Evolutionary conservation across 2,329 filamentous ascomycete species (phyloP).

Genomic region (Sodiomyces alkalinus): DNA sequence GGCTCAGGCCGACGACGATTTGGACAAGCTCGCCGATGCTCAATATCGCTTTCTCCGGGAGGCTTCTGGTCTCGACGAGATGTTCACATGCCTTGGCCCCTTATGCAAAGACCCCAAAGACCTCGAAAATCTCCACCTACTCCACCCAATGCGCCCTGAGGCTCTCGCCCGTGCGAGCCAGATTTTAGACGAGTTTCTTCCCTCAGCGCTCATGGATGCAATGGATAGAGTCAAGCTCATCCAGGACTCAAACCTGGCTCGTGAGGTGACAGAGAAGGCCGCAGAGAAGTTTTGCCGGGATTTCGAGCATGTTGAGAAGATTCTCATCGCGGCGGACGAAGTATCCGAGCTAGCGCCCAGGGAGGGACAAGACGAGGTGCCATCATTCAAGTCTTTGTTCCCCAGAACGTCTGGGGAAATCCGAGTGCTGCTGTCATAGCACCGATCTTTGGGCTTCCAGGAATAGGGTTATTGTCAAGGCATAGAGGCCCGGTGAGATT

Average conservation of each 20-base stretch:
- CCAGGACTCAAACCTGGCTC: constrained; percentile 55
- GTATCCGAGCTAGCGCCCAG: constrained; percentile 12
- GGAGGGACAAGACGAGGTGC: constrained; percentile 11
- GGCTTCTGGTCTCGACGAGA: constrained; percentile 54
- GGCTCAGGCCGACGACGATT: constrained; percentile 36
- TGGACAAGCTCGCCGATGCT: constrained; percentile 43
- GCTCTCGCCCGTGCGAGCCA: constrained; percentile 55
- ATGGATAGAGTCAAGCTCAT: constrained; percentile 65
- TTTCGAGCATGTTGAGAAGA: constrained; percentile 50
- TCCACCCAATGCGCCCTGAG: constrained; percentile 42
- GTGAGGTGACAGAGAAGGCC: constrained; percentile 67
- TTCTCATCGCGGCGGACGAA: constrained; percentile 29
- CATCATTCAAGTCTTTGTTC: constrained; percentile 29
- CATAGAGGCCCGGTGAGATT: too few relatives aligned
- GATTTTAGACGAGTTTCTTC: constrained; percentile 75
- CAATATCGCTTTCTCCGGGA: constrained; percentile 61
- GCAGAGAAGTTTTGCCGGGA: constrained; percentile 72
- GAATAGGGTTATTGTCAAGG: too few relatives aligned
- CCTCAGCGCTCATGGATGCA: constrained; percentile 85
- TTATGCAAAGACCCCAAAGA: constrained; percentile 16
- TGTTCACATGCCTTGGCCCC: constrained; percentile 42
- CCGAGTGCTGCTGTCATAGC: constrained; percentile 40
- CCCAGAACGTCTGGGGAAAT: constrained; percentile 46
- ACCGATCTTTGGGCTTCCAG: too few relatives aligned
- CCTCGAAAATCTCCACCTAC: constrained; percentile 33